Evolutionary conservation across 192 early-diverging fungal species (phyloP).

Genomic region (Entophlyctis luteolus): DNA sequence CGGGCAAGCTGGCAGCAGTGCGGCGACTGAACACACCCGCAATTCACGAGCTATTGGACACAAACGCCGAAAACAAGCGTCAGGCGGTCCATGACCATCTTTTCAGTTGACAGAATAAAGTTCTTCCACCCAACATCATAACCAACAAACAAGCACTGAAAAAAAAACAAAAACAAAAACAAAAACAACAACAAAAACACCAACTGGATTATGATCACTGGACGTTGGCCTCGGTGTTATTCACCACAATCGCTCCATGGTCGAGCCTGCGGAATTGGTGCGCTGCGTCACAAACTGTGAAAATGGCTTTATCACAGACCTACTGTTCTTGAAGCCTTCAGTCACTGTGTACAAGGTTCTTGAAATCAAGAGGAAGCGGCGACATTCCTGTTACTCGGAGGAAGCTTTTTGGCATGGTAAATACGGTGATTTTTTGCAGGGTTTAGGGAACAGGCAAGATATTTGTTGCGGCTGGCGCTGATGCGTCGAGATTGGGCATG

Average conservation of each 20-base stretch:
- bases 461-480: slow-evolving; percentile 89
- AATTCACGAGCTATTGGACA: background rate
- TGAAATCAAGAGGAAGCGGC: slow-evolving; percentile 77
- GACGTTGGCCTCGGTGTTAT: slow-evolving; percentile 95
- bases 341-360: slow-evolving; percentile 83
- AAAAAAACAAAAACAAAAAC: too few relatives aligned
- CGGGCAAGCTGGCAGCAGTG: background rate
- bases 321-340: slow-evolving; percentile 74
- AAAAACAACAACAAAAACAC: too few relatives aligned
- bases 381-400: slow-evolving; percentile 95
- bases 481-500: slow-evolving; percentile 94
- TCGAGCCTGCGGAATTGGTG: slow-evolving; percentile 97
- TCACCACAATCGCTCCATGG: slow-evolving; percentile 94
- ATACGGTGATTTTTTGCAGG: slow-evolving; percentile 85
- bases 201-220: too few relatives aligned
- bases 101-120: slow-evolving; percentile 4
- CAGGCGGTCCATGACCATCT: slow-evolving; percentile 6
- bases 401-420: slow-evolving; percentile 94
- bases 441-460: slow-evolving; percentile 56
- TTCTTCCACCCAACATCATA: too few relatives aligned
- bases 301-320: slow-evolving; percentile 98
- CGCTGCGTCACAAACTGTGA: slow-evolving; percentile 91
- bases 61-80: background rate
- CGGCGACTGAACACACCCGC: background rate
- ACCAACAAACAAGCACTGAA: too few relatives aligned